Conservation (phyloP, 1,139 yeast genomes). For the Wickerhamomyces sp. region DNA sequence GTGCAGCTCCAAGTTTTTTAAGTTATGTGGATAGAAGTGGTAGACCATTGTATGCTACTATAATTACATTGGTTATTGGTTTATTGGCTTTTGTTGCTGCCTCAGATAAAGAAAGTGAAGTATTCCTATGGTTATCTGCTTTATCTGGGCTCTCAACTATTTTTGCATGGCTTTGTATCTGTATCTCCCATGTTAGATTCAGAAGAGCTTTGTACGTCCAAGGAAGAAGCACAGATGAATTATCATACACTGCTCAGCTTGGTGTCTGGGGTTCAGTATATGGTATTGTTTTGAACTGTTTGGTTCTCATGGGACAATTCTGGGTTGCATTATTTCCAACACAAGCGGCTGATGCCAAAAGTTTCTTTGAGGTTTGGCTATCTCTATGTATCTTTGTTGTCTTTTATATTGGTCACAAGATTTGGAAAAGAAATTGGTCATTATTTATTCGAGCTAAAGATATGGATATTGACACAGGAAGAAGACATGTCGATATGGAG, state of each 20-base stretch:
- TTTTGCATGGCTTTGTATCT: slow-evolving; percentile 64
- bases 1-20: slow-evolving; percentile 54
- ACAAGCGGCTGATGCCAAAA: slow-evolving; percentile 44
- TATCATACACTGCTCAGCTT: slow-evolving; percentile 49
- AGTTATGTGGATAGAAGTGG: slow-evolving; percentile 60
- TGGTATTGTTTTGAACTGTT: slow-evolving; percentile 41
- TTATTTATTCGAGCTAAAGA: slow-evolving; percentile 43
- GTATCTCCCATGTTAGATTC: slow-evolving; percentile 55
- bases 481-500: slow-evolving; percentile 64
- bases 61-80: slow-evolving; percentile 48
- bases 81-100: slow-evolving; percentile 59
- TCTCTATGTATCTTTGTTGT: slow-evolving; percentile 57
- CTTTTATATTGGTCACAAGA: slow-evolving; percentile 53
- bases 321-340: slow-evolving; percentile 74
- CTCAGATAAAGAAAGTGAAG: slow-evolving; percentile 49
- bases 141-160: slow-evolving; percentile 62
- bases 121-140: slow-evolving; percentile 64
- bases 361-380: slow-evolving; percentile 58
- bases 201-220: slow-evolving; percentile 52
- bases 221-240: slow-evolving; percentile 47
- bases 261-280: slow-evolving; percentile 50
- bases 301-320: slow-evolving; percentile 54
- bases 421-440: slow-evolving; percentile 51
- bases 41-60: slow-evolving; percentile 57
- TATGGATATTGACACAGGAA: slow-evolving; percentile 65